Percentiles rank a stretch among this genome's conserved stretches.
Evolutionary conservation across 139 green algal species (phyloP).

Genomic region (Marvania coccoides): DNA sequence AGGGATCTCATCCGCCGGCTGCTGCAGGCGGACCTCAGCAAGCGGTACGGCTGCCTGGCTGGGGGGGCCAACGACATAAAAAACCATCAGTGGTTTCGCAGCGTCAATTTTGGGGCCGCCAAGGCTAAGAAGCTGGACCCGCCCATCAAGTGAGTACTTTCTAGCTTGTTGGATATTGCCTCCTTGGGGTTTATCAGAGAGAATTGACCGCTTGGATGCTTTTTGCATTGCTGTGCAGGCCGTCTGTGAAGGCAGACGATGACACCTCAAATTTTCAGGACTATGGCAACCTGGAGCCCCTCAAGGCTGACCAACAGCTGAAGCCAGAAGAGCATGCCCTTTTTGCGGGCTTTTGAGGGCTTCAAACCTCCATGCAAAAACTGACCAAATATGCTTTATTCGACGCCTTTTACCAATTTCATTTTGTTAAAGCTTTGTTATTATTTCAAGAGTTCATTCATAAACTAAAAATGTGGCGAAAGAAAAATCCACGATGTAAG

Average conservation of each 20-base stretch:
- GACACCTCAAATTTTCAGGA: slow-evolving; percentile 73
- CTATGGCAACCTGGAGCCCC: slow-evolving; percentile 40
- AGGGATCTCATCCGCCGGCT: slow-evolving; percentile 37
- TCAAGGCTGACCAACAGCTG: slow-evolving; percentile 42
- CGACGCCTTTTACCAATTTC: neutral
- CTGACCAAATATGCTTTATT: neutral
- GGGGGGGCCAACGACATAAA: slow-evolving; percentile 46
- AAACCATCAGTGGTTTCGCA: slow-evolving; percentile 51
- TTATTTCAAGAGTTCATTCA: neutral
- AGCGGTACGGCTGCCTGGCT: slow-evolving; percentile 35
- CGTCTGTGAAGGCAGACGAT: slow-evolving; percentile 28
- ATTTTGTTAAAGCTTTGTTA: neutral
- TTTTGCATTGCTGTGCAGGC: slow-evolving; percentile 27
- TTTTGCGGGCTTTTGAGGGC: slow-evolving; percentile 49
- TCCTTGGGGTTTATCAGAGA: neutral
- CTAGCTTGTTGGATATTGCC: neutral
- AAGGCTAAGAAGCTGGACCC: neutral
- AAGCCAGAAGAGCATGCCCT: slow-evolving; percentile 41
- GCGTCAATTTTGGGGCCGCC: slow-evolving; percentile 38
- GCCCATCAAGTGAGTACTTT: slow-evolving; percentile 36
- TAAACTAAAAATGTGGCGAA: too few species aligned
- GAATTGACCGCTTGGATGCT: too few species aligned
- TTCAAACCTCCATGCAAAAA: neutral
- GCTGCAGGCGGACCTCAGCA: slow-evolving; percentile 32
- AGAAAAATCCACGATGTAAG: too few species aligned